phyloP scores from a whole-genome alignment of 2,329 filamentous ascomycete species.

The Fusarium sp. region DNA sequence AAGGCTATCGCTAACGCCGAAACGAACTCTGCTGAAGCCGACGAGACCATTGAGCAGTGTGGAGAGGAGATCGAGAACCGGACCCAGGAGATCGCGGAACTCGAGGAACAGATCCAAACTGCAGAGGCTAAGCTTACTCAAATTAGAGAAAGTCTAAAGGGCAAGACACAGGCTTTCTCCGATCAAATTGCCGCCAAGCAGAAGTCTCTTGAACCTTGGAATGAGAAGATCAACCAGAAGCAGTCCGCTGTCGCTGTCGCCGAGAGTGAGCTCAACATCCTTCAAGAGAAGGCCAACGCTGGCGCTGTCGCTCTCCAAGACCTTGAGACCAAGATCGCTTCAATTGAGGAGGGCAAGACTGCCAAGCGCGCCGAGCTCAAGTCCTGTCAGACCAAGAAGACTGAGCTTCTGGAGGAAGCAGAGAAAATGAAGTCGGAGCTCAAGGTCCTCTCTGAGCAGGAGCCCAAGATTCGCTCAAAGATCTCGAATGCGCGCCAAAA shows the following conservation, averaged over 20 bases:
- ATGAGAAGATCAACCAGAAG: slow-evolving; percentile 95
- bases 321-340: slow-evolving; percentile 78
- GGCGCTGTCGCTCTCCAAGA: slow-evolving; percentile 87
- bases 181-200: slow-evolving; percentile 93
- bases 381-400: slow-evolving; percentile 77
- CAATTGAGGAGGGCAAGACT: slow-evolving; percentile 75
- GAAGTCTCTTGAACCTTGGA: slow-evolving; percentile 95
- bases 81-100: slow-evolving; percentile 74
- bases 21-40: slow-evolving; percentile 76
- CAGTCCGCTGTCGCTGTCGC: slow-evolving; percentile 93
- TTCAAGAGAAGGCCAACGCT: slow-evolving; percentile 88
- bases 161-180: slow-evolving; percentile 94
- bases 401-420: slow-evolving; percentile 77
- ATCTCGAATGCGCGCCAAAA: slow-evolving; percentile 92
- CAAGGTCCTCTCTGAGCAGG: slow-evolving; percentile 75
- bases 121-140: slow-evolving; percentile 84
- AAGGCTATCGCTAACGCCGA: slow-evolving; percentile 84
- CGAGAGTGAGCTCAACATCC: slow-evolving; percentile 91
- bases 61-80: slow-evolving; percentile 80
- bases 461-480: slow-evolving; percentile 83
- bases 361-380: slow-evolving; percentile 80
- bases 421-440: slow-evolving; percentile 77
- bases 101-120: slow-evolving; percentile 78
- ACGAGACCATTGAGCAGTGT: slow-evolving; percentile 81
- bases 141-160: slow-evolving; percentile 90